Percentiles rank a stretch among this genome's conserved stretches.
Evolutionary conservation across 306 rosid species (phyloP).

Genomic region (Malus orientalis): DNA sequence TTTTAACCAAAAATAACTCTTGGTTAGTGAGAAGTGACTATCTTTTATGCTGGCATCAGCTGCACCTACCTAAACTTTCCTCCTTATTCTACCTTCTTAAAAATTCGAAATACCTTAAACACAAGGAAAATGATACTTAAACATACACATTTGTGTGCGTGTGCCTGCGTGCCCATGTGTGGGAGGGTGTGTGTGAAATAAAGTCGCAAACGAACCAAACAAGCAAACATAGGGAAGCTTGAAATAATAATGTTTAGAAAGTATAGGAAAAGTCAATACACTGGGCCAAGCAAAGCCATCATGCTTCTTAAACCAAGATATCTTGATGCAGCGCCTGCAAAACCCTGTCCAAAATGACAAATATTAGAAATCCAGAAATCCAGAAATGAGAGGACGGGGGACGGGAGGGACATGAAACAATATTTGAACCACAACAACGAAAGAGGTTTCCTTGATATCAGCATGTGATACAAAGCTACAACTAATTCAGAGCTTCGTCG

Average conservation of each 20-base stretch:
- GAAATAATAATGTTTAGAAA: conserved; percentile 1
- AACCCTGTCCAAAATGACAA: conserved; percentile 49
- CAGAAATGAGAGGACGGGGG: neutral
- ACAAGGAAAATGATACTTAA: neutral
- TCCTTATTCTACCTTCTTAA: neutral
- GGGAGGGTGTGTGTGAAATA: neutral
- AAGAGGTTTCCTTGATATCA: neutral
- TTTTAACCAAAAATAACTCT: neutral
- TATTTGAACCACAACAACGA: neutral
- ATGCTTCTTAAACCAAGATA: conserved; percentile 85
- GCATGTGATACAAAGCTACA: neutral
- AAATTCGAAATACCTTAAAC: neutral
- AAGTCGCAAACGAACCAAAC: neutral
- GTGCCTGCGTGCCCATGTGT: neutral
- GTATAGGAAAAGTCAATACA: conserved; percentile 45
- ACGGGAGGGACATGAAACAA: neutral
- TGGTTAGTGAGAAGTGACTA: neutral
- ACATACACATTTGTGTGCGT: neutral
- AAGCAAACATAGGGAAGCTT: neutral
- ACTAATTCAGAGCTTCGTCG: neutral
- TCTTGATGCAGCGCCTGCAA: conserved; percentile 86
- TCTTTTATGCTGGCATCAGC: neutral
- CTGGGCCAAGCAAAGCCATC: conserved; percentile 80
- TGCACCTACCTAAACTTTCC: neutral
- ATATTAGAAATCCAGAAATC: conserved; percentile 14